phyloP scores from a whole-genome alignment of 2,329 filamentous ascomycete species.

The Verticillium tricorpus region DNA sequence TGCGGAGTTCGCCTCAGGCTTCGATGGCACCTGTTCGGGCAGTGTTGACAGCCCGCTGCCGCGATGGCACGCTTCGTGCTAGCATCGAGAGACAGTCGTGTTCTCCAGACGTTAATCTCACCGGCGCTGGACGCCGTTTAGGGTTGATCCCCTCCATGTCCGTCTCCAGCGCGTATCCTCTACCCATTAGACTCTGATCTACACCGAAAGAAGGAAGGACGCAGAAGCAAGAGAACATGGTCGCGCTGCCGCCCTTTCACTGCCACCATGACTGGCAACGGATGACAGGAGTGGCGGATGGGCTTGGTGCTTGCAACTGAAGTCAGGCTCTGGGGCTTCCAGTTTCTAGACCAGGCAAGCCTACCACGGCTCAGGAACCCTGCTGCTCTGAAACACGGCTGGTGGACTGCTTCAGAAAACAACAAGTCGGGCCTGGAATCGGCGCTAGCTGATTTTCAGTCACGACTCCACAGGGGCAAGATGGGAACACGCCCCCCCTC shows the following conservation, averaged over 20 bases:
- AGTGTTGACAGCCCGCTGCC: not conserved
- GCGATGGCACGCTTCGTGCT: not conserved
- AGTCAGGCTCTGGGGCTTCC: not conserved
- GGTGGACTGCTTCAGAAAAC: slow-evolving; percentile 45
- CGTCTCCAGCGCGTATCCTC: not conserved
- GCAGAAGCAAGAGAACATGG: not conserved
- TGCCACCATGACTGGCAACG: not conserved
- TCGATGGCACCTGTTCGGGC: not conserved
- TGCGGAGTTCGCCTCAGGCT: not conserved
- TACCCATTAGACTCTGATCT: not conserved
- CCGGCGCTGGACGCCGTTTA: not conserved
- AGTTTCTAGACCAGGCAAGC: not conserved
- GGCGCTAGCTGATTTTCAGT: slow-evolving; percentile 24
- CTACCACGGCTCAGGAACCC: slow-evolving; percentile 17
- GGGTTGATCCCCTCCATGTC: not conserved
- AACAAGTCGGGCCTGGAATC: slow-evolving; percentile 26
- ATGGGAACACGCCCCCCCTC: slow-evolving; percentile 17
- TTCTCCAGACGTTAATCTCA: not conserved
- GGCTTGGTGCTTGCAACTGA: too few species aligned
- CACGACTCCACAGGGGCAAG: slow-evolving; percentile 17
- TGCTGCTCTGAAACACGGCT: slow-evolving; percentile 43
- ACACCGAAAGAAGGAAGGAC: not conserved
- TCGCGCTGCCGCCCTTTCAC: not conserved
- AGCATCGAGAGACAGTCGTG: not conserved
- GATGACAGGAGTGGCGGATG: not conserved